Conservation (phyloP, 2,329 filamentous ascomycete genomes). For the Pezicula radicicola region DNA sequence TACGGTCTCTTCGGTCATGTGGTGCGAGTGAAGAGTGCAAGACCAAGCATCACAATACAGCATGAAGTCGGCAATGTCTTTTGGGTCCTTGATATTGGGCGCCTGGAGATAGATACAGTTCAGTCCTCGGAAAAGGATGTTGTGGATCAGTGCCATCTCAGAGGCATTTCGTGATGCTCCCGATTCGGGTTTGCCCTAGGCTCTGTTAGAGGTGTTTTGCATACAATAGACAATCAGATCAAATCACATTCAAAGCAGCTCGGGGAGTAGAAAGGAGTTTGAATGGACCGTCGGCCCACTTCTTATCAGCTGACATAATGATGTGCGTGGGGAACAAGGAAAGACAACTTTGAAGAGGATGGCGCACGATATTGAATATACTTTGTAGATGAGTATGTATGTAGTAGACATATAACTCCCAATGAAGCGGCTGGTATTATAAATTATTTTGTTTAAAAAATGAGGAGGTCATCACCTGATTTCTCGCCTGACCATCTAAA, state of each 20-base stretch:
- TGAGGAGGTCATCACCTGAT: too few species aligned
- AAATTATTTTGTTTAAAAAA: too few species aligned
- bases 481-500: too few species aligned
- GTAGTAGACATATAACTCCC: too few species aligned
- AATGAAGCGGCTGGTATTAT: too few species aligned
- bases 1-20: conserved; percentile 33
- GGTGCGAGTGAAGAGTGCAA: conserved; percentile 33
- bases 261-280: conserved; percentile 10
- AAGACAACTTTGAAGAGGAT: too few species aligned
- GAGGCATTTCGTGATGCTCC: conserved; percentile 21
- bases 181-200: neutral
- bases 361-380: too few species aligned
- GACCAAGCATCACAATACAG: conserved; percentile 12
- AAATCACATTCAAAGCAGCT: neutral
- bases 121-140: conserved; percentile 34
- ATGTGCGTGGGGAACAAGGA: too few species aligned
- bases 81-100: conserved; percentile 31
- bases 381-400: too few species aligned
- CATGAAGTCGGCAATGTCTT: conserved; percentile 31
- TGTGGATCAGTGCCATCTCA: conserved; percentile 33
- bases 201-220: neutral
- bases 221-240: neutral
- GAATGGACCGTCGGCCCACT: conserved; percentile 14
- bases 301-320: neutral
- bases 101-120: conserved; percentile 35